Base-by-base conservation (phyloP, 306 rosid genomes). In the Acmispon strigosus region DNA sequence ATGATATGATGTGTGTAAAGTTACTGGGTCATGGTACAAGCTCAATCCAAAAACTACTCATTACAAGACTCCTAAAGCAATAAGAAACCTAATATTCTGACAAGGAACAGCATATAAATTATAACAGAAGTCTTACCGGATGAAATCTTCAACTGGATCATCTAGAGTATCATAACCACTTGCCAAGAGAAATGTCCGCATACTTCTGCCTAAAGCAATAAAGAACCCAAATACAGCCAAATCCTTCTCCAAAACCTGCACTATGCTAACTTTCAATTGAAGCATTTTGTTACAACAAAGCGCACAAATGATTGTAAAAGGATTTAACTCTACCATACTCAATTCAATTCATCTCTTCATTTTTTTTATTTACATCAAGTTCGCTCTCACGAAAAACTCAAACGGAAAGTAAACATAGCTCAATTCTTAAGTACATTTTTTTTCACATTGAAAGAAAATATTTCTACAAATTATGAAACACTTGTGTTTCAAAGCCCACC, bases 201-300 rank as follows among this genome's bases (percentile, higher is more conserved):
- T 83, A 69, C 87, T 88, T 80, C 96, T 85, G 57, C 99, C 99
- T 84, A 95, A 80, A 78, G 99, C 99, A 82, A 89, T 86, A 85
- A 95, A 95, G 83, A 95, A 95, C 61, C 99, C 99, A 81, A 95
- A 89, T 82, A 95, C 78, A 65, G 97, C 97, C 86, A 95, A 85
- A 82, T 91, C 97, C 86, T 86, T 95, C 84, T 95, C 97, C 85
- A 95, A 80, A 74, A 95, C 92, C 99, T 95, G 91, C 87, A 83
- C 53, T 45, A 58, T 10, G 75, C 59, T 12, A 27, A 80, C 57
- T 70, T 73, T 66, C 73, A 76, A 43, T 66, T 43, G 34, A 79
- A 82, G 68, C 50, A 45, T 77, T 54, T 64, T 60, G 43, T 52
- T 27, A 53, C 59, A 24, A 69, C 41, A 52, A 24, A 68, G 24